These are phyloP conservation scores for Aureobasidium leucospermi DNA, from an alignment of 2,329 filamentous ascomycete genomes.

Conservation along the genomic window DNA sequence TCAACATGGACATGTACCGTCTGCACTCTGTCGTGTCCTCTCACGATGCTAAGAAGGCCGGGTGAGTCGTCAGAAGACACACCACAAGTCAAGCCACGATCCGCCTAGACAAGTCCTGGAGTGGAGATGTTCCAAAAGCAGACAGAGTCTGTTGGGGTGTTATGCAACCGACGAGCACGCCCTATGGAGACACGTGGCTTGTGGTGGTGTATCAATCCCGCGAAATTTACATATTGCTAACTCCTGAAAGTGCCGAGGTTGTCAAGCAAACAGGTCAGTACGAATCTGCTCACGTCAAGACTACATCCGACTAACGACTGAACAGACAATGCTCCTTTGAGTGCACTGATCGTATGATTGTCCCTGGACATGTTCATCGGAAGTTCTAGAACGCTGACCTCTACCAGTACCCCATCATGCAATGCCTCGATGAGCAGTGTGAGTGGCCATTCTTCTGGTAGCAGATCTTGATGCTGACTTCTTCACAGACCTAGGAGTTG, in stretches of 20 bases:
- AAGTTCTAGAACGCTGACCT: background rate
- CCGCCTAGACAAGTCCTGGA: too few relatives aligned
- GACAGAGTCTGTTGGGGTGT: too few relatives aligned
- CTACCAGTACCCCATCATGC: slow-evolving; percentile 52
- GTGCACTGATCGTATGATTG: slow-evolving; percentile 61
- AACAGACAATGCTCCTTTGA: slow-evolving; percentile 59
- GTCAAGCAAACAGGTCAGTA: slow-evolving; percentile 69
- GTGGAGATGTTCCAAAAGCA: too few relatives aligned
- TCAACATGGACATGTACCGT: slow-evolving; percentile 84
- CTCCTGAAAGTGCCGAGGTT: slow-evolving; percentile 59
- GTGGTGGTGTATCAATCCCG: too few relatives aligned
- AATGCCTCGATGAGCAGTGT: slow-evolving; percentile 79
- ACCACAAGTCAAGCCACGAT: too few relatives aligned
- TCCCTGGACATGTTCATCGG: background rate
- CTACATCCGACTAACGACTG: background rate
- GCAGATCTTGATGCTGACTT: slow-evolving; percentile 50
- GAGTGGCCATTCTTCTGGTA: background rate
- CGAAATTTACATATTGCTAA: too few relatives aligned
- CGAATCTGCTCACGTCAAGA: too few relatives aligned
- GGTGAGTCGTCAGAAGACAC: background rate
- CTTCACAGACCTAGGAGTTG: slow-evolving; percentile 60
- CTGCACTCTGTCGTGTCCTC: slow-evolving; percentile 63
- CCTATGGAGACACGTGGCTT: too few relatives aligned
- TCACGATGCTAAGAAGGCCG: slow-evolving; percentile 81
- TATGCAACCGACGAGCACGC: too few relatives aligned